These are phyloP conservation scores for Gnaphalium uliginosum DNA, from an alignment of 129 eudicot species.

Conservation along the genomic window DNA sequence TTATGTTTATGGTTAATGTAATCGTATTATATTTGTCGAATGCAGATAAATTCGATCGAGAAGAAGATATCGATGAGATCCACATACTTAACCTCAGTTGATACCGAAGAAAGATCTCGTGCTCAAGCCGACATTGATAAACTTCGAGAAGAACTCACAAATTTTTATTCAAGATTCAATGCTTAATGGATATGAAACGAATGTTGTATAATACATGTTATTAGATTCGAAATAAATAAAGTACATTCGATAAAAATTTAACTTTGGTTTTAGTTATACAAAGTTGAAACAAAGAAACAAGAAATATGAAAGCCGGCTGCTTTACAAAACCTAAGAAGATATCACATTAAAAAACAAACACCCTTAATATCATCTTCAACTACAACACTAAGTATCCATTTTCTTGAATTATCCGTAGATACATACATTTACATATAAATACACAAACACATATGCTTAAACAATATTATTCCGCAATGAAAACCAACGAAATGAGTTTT, in stretches of 20 bases:
- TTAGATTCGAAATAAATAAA: neutral
- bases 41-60: constrained; percentile 52
- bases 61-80: constrained; percentile 31
- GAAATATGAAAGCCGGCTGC: constrained; percentile 28
- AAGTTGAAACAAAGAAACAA: constrained; percentile 13
- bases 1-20: neutral
- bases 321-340: constrained; percentile 8
- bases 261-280: neutral
- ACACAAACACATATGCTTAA: neutral
- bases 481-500: constrained; percentile 28
- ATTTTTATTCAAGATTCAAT: constrained; percentile 21
- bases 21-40: neutral
- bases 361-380: constrained; percentile 29
- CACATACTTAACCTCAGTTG: constrained; percentile 24
- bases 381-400: constrained; percentile 25
- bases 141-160: constrained; percentile 37
- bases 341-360: neutral
- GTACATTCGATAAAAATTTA: neutral
- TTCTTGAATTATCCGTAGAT: constrained; percentile 37
- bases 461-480: constrained; percentile 10
- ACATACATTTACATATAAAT: neutral
- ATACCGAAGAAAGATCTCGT: constrained; percentile 28
- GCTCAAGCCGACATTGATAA: constrained; percentile 40
- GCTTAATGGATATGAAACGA: neutral
- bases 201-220: neutral